A percentile compares a stretch with the other conserved stretches of the same genome.
Evolutionary conservation across 768 basidiomycete genomes (phyloP).

Genomic region (Crucibulum laeve): DNA sequence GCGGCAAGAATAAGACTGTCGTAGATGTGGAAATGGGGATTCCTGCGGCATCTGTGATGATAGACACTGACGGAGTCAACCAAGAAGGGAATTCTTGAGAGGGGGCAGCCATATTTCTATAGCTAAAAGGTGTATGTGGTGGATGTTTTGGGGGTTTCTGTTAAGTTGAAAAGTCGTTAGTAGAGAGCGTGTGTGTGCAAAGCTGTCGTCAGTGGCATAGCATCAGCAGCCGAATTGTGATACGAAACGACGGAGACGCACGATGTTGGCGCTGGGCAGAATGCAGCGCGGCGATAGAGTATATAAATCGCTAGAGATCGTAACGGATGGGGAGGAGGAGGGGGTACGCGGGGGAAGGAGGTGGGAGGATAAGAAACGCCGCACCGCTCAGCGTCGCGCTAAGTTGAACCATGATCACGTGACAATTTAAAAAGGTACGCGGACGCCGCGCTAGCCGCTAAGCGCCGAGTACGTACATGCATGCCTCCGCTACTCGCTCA

Average conservation of each 20-base stretch:
- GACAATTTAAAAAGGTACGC: too few relatives aligned
- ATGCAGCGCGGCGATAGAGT: not conserved
- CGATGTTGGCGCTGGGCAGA: too few relatives aligned
- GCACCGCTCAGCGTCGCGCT: constrained; percentile 7
- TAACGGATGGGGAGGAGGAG: constrained; percentile 8
- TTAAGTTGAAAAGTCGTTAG: constrained; percentile 30
- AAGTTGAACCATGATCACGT: constrained; percentile 27
- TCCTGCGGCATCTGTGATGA: constrained; percentile 51
- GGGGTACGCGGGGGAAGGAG: constrained; percentile 16
- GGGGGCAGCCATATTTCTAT: constrained; percentile 46
- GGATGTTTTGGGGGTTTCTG: constrained; percentile 10
- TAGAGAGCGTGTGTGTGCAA: constrained; percentile 38
- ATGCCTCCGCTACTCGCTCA: too few relatives aligned
- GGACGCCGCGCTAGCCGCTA: too few relatives aligned
- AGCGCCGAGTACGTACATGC: too few relatives aligned
- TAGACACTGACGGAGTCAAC: constrained; percentile 54
- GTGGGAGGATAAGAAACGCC: constrained; percentile 11
- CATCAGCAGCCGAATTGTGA: not conserved
- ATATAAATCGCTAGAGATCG: constrained; percentile 19
- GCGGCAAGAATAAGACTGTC: constrained; percentile 55
- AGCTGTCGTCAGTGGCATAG: constrained; percentile 15
- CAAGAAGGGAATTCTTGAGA: constrained; percentile 72
- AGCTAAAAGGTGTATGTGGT: constrained; percentile 4
- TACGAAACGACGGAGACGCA: too few relatives aligned
- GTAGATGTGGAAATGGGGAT: constrained; percentile 52